phyloP scores from a whole-genome alignment of 2,329 filamentous ascomycete species.

The Volutella citrinella region DNA sequence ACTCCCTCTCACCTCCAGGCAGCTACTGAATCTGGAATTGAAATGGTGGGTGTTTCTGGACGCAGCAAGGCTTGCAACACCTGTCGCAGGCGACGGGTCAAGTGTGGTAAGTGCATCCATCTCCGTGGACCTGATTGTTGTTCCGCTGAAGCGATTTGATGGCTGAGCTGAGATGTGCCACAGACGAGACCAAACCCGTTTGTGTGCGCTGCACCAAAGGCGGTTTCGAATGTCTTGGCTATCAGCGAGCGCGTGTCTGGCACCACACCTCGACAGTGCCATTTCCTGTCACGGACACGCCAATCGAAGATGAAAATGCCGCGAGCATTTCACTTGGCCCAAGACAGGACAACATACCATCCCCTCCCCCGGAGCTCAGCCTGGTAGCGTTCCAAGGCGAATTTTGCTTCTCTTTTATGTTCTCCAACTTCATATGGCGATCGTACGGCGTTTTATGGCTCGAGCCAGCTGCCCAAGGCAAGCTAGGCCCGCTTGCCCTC shows the following conservation, averaged over 20 bases:
- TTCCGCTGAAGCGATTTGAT: no score
- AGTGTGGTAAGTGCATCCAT: constrained; percentile 10
- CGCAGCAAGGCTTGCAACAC: constrained; percentile 21
- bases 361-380: constrained; percentile 15
- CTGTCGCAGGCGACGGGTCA: constrained; percentile 15
- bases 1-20: no score
- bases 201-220: constrained; percentile 10
- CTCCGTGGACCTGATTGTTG: neutral
- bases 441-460: constrained; percentile 15
- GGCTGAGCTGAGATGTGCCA: no score
- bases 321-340: no score
- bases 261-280: constrained; percentile 9
- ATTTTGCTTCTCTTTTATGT: constrained; percentile 18
- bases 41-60: constrained; percentile 16
- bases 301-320: neutral
- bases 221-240: constrained; percentile 10
- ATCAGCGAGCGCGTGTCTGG: constrained; percentile 8
- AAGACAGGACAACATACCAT: constrained; percentile 1
- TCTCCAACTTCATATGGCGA: constrained; percentile 18
- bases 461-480: constrained; percentile 14
- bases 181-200: constrained; percentile 10
- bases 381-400: constrained; percentile 15
- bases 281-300: constrained; percentile 1
- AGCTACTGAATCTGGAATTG: no score
- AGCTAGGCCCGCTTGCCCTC: constrained; percentile 10